phyloP scores from a whole-genome alignment of 768 basidiomycete species.

The Ramaria sp. region DNA sequence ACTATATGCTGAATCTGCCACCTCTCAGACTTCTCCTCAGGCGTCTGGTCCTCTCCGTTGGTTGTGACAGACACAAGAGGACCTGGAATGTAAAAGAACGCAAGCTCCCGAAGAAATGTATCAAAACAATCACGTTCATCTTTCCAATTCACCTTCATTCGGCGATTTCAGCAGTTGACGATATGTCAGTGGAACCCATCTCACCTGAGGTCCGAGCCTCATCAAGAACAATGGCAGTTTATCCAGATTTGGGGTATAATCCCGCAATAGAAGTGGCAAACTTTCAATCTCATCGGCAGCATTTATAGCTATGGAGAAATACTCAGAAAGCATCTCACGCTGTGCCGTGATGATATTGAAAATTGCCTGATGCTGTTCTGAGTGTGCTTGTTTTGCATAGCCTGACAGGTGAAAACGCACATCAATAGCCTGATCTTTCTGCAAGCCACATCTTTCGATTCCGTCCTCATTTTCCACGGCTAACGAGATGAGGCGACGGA shows the following conservation, averaged over 20 bases:
- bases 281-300: conserved; percentile 57
- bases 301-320: conserved; percentile 73
- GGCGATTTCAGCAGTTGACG: not conserved
- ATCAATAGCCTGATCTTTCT: conserved; percentile 54
- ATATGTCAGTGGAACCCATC: not conserved
- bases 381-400: not conserved
- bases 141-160: conserved; percentile 73
- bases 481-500: conserved; percentile 61
- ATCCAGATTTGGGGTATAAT: conserved; percentile 85
- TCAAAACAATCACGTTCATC: conserved; percentile 79
- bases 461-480: conserved; percentile 65
- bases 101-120: conserved; percentile 78
- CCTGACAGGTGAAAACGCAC: conserved; percentile 30
- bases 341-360: conserved; percentile 43
- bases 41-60: conserved; percentile 15
- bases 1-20: conserved; percentile 91
- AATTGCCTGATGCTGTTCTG: conserved; percentile 39
- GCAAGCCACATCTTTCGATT: conserved; percentile 35
- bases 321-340: conserved; percentile 83
- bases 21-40: conserved; percentile 37
- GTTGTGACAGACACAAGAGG: conserved; percentile 23
- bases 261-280: conserved; percentile 73
- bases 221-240: conserved; percentile 84
- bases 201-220: conserved; percentile 85
- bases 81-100: conserved; percentile 80